Base-by-base conservation (phyloP, 169 alveolate genomes). In the Cryptosporidium bovis region DNA sequence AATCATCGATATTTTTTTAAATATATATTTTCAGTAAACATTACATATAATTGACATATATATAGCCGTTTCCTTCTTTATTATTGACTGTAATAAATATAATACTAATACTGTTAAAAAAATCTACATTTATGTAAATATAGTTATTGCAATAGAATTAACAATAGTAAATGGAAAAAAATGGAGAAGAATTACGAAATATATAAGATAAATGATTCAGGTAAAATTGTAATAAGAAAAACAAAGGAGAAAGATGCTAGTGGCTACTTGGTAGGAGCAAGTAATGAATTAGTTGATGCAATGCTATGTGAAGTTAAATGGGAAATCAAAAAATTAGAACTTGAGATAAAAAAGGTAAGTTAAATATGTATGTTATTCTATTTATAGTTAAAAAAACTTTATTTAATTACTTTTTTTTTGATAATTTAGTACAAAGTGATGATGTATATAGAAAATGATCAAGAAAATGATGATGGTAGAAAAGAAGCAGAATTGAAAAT, bases 291-390 rank as follows among this genome's bases (percentile, higher is more conserved):
- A 27, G 83, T 68, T 2, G 83, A 68, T n/a, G 65, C 66, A 20
- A 51, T 68, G 83, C 20, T 68, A 5, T 68, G 55, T 55, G 83
- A 68, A 29, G 65, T 68, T 7, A 68, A 68, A 20, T 68, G 83
- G 83, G 83, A 68, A 44, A 48, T 68, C 7, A 68, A 55, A 51
- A 68, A 55, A 50, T 36, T 68, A n/a, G 83, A 68, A 50, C 55
- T 68, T 16, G 83, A 68, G 16, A 68, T 68, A 27, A 68, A 68
- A 55, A 68, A 68, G 66, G 83, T 68, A 68, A 27, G 83, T 68
- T 68, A 50, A 24, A 62, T 27, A 18, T 62, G 13, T 20, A 58
- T 18, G 24, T 0, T 27, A 15, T 33, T 27, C 10, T 40, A 1
- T 40, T 40, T 40, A 53, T 53, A 5, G 29, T 13, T 53, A 6